Evolutionary conservation across 2,329 filamentous ascomycete genomes (phyloP), one percentile per base, ranked within the genome.

Genomic region (Xylaria sp.): DNA sequence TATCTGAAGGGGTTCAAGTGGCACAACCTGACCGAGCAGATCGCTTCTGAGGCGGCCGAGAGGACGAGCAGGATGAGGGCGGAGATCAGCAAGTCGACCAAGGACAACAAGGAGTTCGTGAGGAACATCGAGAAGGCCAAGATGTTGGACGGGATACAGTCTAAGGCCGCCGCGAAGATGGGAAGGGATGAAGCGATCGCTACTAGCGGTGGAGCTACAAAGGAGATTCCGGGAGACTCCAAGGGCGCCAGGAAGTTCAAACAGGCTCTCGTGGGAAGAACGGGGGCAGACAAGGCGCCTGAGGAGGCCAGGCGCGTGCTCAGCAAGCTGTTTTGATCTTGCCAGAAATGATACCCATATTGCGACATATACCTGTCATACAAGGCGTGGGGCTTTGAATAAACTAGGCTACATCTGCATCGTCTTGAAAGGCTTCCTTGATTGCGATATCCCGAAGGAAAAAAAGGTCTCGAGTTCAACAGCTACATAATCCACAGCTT

Each of bases 1-100:
- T 95, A 95, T 67, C 75, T 95, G 58, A 88, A 84, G 59, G 90
- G 89, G 1, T 93, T 94, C 76, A 94, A 93, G 72, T 95, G 91
- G 91, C 60, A 63, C 59, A 78, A 86, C 65, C 72, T 87, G 59
- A 91, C 88, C 52, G 88, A 90, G 70, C 88, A 92, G 74, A 92
- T 93, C 62, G 81, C 88, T 39, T 82, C 87, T 22, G 91, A 95
- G 76, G 91, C 92, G 69, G 90, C 90, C 4, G 90, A 93, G 73
- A 77, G 90, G 53, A 81, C 86, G 49, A 88, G 86, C 65, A 81
- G 90, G 65, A 84, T 94, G 81, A 77, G 89, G 53, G 88, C 89
- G 11, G 91, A 94, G 73, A 89, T 94, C 62, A 81, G 83, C 66
- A 86, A 87, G 76, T 84, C 87, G 43, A 86, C 85, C 54, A 86